Base-by-base conservation (phyloP, 257 asterid species). In the Rauvolfia tetraphylla region DNA sequence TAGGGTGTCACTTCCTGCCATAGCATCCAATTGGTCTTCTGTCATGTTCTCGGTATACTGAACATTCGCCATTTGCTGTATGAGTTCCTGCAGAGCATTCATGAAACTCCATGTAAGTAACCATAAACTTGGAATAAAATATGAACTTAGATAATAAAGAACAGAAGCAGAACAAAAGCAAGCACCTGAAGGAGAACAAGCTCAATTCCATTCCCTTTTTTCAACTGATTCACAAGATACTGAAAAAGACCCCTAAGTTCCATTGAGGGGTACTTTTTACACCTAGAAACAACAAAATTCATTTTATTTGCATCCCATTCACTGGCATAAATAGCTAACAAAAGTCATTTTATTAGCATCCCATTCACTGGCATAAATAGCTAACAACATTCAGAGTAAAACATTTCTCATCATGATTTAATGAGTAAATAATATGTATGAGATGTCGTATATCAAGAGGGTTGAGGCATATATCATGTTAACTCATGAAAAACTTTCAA, bases 41-140 rank as follows among this genome's bases (percentile, higher is more conserved):
- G 99, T 95, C 98, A 95, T 93, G 89, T 95, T 95, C 86, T 95
- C 99, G 10, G 98, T 95, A 81, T 95, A 95, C 72, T 93, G 99
- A 46, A 95, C 98, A 82, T 95, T 95, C 29, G 99, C 99, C 99
- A 95, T 95, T 87, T 95, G 99, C 81, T 95, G 98, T 78, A 93
- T 83, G 71, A 95, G 93, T 80, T 95, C 99, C 99, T 95, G 84
- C n/a, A 86, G 57, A 81, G 39, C 68, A 89, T 75, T 79, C 77
- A 82, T 62, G 62, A 79, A 79, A 74, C 65, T 74, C 73, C 70
- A 74, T 49, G 76, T 56, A 58, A 57, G 75, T 7, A 75, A 70
- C 68, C 59, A n/a, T 54, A 75, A 22, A 79, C 72, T 66, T 75
- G 69, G 76, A 74, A 63, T 25, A 7, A 46, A 71, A 56, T 33